Conservation (phyloP, 352 stramenopile species). For the Pythium grandisporangium region DNA sequence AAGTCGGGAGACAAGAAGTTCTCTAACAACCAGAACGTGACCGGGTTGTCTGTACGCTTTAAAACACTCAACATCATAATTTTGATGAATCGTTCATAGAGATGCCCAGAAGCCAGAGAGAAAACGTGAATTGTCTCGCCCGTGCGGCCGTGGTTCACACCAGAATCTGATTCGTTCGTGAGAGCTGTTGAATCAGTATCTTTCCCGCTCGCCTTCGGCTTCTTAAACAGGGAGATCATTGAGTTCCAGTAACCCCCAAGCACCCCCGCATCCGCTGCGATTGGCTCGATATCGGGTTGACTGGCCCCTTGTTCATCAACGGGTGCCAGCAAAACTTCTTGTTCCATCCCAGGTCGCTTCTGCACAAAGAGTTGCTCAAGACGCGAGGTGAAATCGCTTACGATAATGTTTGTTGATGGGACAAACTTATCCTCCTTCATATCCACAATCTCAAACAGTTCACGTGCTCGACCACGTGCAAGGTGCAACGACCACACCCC, state of each 20-base stretch:
- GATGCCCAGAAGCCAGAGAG: conserved; percentile 93
- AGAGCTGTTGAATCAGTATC: conserved; percentile 7
- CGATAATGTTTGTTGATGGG: conserved; percentile 27
- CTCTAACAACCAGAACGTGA: conserved; percentile 99
- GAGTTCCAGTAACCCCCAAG: conserved; percentile 66
- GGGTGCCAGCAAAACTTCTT: conserved; percentile 40
- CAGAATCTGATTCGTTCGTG: conserved; percentile 11
- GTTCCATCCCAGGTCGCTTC: conserved; percentile 87
- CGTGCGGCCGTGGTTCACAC: conserved; percentile 23
- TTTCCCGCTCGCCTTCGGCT: conserved; percentile 12
- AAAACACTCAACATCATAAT: conserved; percentile 99
- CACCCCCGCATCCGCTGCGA: conserved; percentile 34
- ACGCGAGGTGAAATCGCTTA: conserved; percentile 85
- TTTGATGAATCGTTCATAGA: conserved; percentile 99
- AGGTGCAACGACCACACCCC: conserved; percentile 93
- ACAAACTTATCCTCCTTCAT: conserved; percentile 24
- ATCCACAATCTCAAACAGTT: conserved; percentile 77
- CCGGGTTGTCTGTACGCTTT: conserved; percentile 92
- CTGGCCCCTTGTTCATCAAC: conserved; percentile 12
- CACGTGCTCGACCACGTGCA: conserved; percentile 57
- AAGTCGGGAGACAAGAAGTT: conserved; percentile 98
- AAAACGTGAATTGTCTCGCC: conserved; percentile 98
- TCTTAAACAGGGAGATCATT: conserved; percentile 61
- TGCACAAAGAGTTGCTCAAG: conserved; percentile 87
- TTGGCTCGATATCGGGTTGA: conserved; percentile 27